Percentiles rank a stretch among this genome's conserved stretches.
Evolutionary conservation across 179 eudicot species (phyloP).

Genomic region (Amaranthus tricolor): DNA sequence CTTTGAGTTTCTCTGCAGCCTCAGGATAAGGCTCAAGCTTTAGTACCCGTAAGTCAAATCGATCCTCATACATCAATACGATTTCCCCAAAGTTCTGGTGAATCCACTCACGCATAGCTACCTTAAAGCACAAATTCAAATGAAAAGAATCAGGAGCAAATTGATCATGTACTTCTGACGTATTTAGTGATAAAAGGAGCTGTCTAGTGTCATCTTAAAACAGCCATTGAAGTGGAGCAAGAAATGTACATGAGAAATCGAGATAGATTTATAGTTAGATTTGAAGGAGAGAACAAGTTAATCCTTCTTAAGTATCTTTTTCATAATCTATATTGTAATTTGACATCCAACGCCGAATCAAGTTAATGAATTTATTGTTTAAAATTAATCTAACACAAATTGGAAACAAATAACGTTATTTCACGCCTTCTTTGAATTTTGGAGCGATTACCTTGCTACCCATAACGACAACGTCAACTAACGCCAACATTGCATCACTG

Average conservation of each 20-base stretch:
- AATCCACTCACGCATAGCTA: constrained; percentile 78
- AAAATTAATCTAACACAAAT: background rate
- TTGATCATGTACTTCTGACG: background rate
- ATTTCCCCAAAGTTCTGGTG: constrained; percentile 83
- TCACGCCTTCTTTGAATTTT: background rate
- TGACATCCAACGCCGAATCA: constrained; percentile 6
- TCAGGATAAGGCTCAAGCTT: constrained; percentile 45
- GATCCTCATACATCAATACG: constrained; percentile 89
- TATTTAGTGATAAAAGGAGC: constrained; percentile 1
- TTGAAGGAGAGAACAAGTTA: background rate
- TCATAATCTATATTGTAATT: background rate
- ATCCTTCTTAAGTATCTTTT: background rate
- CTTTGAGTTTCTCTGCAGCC: constrained; percentile 34
- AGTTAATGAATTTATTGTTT: background rate
- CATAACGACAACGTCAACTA: background rate
- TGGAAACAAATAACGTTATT: background rate
- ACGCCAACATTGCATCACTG: background rate
- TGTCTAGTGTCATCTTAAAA: background rate
- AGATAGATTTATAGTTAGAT: background rate
- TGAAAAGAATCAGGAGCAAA: constrained; percentile 22
- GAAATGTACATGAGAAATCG: background rate
- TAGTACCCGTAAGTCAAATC: constrained; percentile 70
- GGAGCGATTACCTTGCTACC: background rate
- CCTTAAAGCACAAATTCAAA: constrained; percentile 45
- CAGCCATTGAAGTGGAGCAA: background rate